Base-by-base conservation (phyloP, 2,329 filamentous ascomycete genomes). In the Talaromyces sp. region DNA sequence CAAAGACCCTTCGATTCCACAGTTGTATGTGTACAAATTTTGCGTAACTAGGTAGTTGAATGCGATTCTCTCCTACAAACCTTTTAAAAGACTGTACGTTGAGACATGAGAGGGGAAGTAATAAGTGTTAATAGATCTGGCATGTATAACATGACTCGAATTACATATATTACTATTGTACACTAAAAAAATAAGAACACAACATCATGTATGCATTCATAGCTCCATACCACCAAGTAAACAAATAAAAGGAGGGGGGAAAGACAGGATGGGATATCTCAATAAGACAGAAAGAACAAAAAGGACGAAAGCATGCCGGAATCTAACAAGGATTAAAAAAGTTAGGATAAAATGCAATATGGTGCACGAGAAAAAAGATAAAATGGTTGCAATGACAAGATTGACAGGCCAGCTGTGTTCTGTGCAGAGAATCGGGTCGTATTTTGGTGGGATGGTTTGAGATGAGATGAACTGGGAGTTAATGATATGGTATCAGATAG, bases 301-400 rank as follows among this genome's bases (percentile, higher is more conserved):
- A 17, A n/a, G 37, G 36, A 36, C 19, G 8, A 19, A 10, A 36
- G 33, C 17, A 39, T 28, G 41, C 3, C 13, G 22, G n/a, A 4
- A 19, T 11, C 15, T 11, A 40, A 15, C 1, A 17, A 3, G 7
- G 19, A 39, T 40, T 35, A 48, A 35, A 28, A 28, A 21, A 5
- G 19, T 36, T 6, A 48, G 58, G 17, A 48, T 15, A 58, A 61
- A 60, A 53, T 46, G 61, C 58, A 65, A 53, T 53, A 66, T 63
- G 56, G 61, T 41, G 31, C 21, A 52, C 17, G 22, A 52, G 48
- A 52, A 52, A 52, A 36, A 33, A 25, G 45, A 35, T 21, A 52
- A 52, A 52, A 36, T 17, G n/a, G 45, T 19, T 21, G 28, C 25
- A 39, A 25, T 25, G 11, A 31, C 9, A 17, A 35, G 21, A 22